These are phyloP conservation scores for Pholiota molesta DNA, from an alignment of 768 basidiomycete genomes.

Conservation along the genomic window DNA sequence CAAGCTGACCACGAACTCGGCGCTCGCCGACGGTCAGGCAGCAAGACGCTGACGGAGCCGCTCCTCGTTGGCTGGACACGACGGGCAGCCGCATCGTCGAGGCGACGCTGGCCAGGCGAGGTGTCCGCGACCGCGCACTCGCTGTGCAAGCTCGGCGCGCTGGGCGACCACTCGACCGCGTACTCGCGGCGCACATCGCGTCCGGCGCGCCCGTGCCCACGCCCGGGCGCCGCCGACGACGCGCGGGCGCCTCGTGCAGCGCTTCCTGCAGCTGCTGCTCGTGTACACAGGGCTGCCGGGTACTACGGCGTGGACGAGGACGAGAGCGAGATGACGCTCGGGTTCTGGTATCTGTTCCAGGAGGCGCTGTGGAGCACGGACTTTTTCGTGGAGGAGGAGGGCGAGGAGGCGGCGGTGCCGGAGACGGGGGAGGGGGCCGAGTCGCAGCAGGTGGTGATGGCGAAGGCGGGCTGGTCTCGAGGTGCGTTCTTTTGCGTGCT, in stretches of 20 bases:
- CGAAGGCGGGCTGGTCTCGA: too few species aligned
- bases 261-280: slow-evolving; percentile 70
- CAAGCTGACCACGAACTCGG: slow-evolving; percentile 78
- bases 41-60: slow-evolving; percentile 79
- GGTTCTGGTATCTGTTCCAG: slow-evolving; percentile 91
- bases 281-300: slow-evolving; percentile 70
- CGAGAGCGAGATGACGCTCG: slow-evolving; percentile 83
- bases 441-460: slow-evolving; percentile 49
- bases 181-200: slow-evolving; percentile 76
- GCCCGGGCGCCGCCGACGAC: slow-evolving; percentile 34
- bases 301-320: slow-evolving; percentile 85
- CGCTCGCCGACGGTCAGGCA: slow-evolving; percentile 69
- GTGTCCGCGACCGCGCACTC: slow-evolving; percentile 66
- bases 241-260: slow-evolving; percentile 61
- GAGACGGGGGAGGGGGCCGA: slow-evolving; percentile 25
- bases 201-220: slow-evolving; percentile 40
- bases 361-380: slow-evolving; percentile 81
- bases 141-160: slow-evolving; percentile 75
- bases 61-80: slow-evolving; percentile 75
- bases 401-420: slow-evolving; percentile 30
- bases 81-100: slow-evolving; percentile 53
- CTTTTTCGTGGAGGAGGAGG: slow-evolving; percentile 45
- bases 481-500: too few species aligned
- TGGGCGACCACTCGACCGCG: slow-evolving; percentile 85
- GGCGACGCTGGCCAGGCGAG: slow-evolving; percentile 37